Base-by-base conservation (phyloP, 23 red algal species). In the Porphyridium purpureum region DNA sequence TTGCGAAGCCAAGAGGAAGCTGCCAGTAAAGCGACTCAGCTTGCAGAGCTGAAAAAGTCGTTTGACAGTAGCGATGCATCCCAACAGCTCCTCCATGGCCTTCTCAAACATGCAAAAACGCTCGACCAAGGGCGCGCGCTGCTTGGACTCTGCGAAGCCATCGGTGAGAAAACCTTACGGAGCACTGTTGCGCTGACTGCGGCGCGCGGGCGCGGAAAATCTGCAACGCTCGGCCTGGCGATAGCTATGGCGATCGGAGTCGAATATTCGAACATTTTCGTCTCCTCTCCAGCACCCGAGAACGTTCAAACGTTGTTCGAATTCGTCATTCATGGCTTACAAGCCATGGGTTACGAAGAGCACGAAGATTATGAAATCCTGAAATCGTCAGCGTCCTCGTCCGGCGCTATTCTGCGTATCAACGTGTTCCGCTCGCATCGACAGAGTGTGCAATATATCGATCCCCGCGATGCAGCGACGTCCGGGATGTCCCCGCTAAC, bases 161-260 rank as follows among this genome's bases (percentile, higher is more conserved):
- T 92, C 34, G 60, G 72, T 29, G 71, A 92, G 29, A 78, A 78
- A 23, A 59, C 71, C 0, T 33, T 78, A 7, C 83, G 71, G 21
- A 73, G 55, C 21, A 92, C 83, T 11, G 69, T 92, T 19, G 73
- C 83, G 5, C 59, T 95, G 27, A 95, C 88, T 24, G 88, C 88
- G 6, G 75, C 72, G 14, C 67, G 88, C 5, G 88, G 88, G 23
- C 50, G 88, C 7, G 88, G 88, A 41, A 95, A 95, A 35, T 95
- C 88, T 0, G 88, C 79, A 25, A 60, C 88, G 21, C 61, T 95
- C 33, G 88, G 88, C 27, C 60, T 95, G 38, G 88, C 88, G 5
- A 66, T 83, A 2, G 88, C 88, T 27, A 53, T 66, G 31, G 88
- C 88, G 7, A 36, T 95, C 29, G 69, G 49, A 1, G 55, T 65